Percentiles rank a stretch among this genome's conserved stretches.
Evolutionary conservation across 108 stramenopile species (phyloP).

Genomic region (Cyclostephanos invisitatus): DNA sequence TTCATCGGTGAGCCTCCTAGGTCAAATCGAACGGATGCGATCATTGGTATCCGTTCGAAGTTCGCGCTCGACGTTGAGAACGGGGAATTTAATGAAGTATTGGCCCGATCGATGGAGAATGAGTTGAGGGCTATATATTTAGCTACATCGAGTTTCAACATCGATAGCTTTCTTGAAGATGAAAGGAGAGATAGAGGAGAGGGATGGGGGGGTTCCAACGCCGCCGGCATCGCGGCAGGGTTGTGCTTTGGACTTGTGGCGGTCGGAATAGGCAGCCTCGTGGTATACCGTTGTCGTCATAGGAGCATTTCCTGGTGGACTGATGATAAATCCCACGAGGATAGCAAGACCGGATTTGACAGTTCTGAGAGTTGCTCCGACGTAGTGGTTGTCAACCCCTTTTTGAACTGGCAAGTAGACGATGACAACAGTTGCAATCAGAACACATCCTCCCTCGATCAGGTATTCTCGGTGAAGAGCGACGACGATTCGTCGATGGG

Average conservation of each 20-base stretch:
- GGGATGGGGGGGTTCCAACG: constrained; percentile 8
- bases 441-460: constrained; percentile 7
- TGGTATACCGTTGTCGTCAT: constrained; percentile 16
- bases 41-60: neutral
- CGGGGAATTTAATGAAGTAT: constrained; percentile 8
- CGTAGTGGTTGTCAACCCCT: neutral
- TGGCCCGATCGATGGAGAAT: constrained; percentile 9
- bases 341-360: neutral
- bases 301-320: neutral
- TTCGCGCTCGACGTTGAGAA: constrained; percentile 14
- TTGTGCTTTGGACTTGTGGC: constrained; percentile 14
- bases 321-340: constrained; percentile 4
- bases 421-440: neutral
- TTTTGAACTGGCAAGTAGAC: neutral
- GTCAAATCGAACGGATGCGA: neutral
- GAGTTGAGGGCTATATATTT: constrained; percentile 15
- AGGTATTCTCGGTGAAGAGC: constrained; percentile 1
- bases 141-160: neutral
- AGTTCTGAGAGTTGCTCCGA: neutral
- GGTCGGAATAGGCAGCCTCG: constrained; percentile 8
- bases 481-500: constrained; percentile 12
- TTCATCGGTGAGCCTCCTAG: constrained; percentile 3
- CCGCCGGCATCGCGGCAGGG: constrained; percentile 20
- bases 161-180: neutral
- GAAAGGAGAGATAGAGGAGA: neutral